A percentile compares a stretch with the other conserved stretches of the same genome.
Evolutionary conservation across 345 rosid genomes (phyloP).

Genomic region (Linum lewisii): DNA sequence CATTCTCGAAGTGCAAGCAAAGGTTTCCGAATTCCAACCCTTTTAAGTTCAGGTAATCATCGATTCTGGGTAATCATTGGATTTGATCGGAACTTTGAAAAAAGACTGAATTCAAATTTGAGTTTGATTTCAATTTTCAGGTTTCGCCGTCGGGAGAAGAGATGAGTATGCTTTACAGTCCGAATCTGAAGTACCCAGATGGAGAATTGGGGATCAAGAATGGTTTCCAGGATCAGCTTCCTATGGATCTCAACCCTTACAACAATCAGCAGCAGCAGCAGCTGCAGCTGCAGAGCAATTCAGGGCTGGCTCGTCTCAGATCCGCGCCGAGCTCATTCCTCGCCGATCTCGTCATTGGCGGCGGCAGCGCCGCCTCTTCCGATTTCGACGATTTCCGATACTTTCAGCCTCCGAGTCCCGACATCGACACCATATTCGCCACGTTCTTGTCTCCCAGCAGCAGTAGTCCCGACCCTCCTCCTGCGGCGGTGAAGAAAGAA

Average conservation of each 20-base stretch:
- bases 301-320: conserved; percentile 25
- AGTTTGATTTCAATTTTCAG: not conserved
- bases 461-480: conserved; percentile 13
- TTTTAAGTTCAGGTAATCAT: too few species aligned
- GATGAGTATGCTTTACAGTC: conserved; percentile 34
- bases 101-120: not conserved
- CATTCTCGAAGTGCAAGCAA: not conserved
- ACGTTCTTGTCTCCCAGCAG: conserved; percentile 20
- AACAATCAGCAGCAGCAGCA: conserved; percentile 17
- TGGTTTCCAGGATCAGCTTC: not conserved
- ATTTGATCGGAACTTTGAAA: too few species aligned
- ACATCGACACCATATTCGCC: conserved; percentile 30
- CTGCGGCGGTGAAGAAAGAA: conserved; percentile 31
- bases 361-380: conserved; percentile 7
- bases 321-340: conserved; percentile 41
- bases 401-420: conserved; percentile 36
- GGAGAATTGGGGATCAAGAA: conserved; percentile 28
- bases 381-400: conserved; percentile 19
- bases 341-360: conserved; percentile 19
- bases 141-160: conserved; percentile 4
- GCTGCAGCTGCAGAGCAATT: conserved; percentile 12
- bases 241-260: conserved; percentile 23
- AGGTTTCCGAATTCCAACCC: not conserved
- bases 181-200: conserved; percentile 24
- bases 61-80: too few species aligned